Base-by-base conservation (phyloP, 768 basidiomycete species). In the Cyclocybe cylindracea region DNA sequence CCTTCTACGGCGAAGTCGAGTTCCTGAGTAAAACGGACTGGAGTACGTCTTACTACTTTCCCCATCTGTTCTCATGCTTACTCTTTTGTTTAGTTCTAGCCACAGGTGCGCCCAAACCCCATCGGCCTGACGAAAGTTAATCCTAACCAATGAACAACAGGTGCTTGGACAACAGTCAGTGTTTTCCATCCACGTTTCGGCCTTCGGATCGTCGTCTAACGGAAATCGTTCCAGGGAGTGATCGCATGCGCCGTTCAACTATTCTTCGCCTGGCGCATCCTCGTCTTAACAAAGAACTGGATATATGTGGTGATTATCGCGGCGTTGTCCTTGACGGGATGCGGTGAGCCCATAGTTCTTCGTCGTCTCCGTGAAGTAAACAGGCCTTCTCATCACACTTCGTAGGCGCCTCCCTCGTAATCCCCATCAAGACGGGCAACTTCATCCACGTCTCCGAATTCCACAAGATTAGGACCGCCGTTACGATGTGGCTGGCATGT, bases 221-320 rank as follows among this genome's bases (percentile, higher is more conserved):
- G 11, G 16, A 11, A 7, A 5, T 5, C 8, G 5, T 18, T 38
- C 5, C 44, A 78, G 78, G 76, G 70, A 5, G 64, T 79, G 49
- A 75, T 77, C 33, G 74, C 72, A 0, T 51, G 66, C 0, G 56
- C 69, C 10, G 76, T 78, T 7, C 78, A 80, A 44, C 53, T 73
- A 4, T 80, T 80, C 59, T 77, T 77, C 41, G 74, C 75, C 0
- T 69, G 66, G 67, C 57, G 66, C 9, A 56, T 69, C 40, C 51
- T 48, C 16, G 56, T 62, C 13, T 44, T 69, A 1, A 66, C 65
- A 9, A 48, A 39, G 10, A 66, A 54, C 42, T 48, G 46, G 39
- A 31, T 51, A 4, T 40, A 57, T 13, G 46, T 63, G 16, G 33
- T 31, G 14, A 10, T 60, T 8, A 44, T 65, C 4, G 39, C 55